Evolutionary conservation across 169 alveolate genomes (phyloP).

Genomic region (Plasmodium sp.): DNA sequence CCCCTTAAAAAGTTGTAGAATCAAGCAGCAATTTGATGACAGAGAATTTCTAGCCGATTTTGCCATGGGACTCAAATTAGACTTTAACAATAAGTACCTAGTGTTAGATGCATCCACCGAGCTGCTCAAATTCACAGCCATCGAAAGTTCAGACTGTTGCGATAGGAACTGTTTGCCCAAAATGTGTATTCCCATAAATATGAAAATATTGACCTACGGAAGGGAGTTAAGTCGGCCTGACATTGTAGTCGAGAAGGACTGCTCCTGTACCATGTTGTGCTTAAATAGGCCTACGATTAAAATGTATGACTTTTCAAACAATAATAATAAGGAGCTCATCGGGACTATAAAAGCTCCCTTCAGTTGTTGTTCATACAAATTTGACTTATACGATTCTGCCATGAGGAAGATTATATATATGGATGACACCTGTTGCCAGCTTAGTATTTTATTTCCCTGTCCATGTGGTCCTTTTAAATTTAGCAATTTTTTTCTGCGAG

Average conservation of each 20-base stretch:
- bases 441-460: conserved; percentile 41
- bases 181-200: conserved; percentile 60
- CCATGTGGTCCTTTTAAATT: conserved; percentile 63
- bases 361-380: conserved; percentile 62
- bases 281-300: conserved; percentile 63
- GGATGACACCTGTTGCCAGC: conserved; percentile 71
- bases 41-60: conserved; percentile 69
- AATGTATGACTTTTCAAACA: conserved; percentile 70
- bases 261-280: conserved; percentile 39
- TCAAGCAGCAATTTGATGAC: conserved; percentile 55
- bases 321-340: conserved; percentile 57
- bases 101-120: conserved; percentile 40
- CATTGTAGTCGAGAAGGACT: conserved; percentile 52
- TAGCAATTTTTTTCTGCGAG: conserved; percentile 62
- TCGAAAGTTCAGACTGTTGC: conserved; percentile 28
- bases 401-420: conserved; percentile 49
- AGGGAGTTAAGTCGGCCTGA: conserved; percentile 49
- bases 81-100: conserved; percentile 49
- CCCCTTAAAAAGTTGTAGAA: conserved; percentile 52
- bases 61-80: conserved; percentile 27
- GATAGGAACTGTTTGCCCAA: conserved; percentile 62
- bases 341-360: conserved; percentile 54
- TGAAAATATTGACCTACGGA: conserved; percentile 60
- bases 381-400: conserved; percentile 65
- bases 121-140: conserved; percentile 33